Conservation (phyloP, 148 eudicot species). For the Persicaria tinctoria region DNA sequence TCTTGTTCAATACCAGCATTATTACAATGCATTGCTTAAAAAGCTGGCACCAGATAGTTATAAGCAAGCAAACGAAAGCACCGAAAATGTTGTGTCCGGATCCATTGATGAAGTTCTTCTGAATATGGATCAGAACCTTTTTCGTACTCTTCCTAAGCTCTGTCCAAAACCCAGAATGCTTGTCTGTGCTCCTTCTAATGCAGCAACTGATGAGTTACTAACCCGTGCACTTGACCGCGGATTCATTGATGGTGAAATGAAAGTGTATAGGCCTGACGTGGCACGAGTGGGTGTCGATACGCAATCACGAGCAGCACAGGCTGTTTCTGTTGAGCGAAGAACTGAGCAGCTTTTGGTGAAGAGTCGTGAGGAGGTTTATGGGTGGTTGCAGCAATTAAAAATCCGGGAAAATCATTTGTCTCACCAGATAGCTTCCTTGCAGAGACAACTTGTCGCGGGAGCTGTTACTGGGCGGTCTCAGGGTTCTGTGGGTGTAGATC, state of each 20-base stretch:
- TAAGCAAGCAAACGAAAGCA: constrained; percentile 54
- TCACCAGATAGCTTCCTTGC: constrained; percentile 68
- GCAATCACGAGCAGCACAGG: constrained; percentile 95
- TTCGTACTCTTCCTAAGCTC: constrained; percentile 88
- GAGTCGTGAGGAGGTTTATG: constrained; percentile 66
- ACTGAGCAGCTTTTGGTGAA: constrained; percentile 75
- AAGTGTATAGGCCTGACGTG: constrained; percentile 89
- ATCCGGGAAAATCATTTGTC: constrained; percentile 65
- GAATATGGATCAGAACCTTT: constrained; percentile 93
- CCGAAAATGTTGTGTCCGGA: constrained; percentile 50
- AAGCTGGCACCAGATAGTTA: constrained; percentile 97
- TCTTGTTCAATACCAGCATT: constrained; percentile 95
- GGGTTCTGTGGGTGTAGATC: constrained; percentile 97
- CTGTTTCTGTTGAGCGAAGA: constrained; percentile 95
- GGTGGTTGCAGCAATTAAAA: constrained; percentile 72
- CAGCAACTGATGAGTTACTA: constrained; percentile 94
- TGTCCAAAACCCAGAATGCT: constrained; percentile 99
- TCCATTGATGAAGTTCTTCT: constrained; percentile 95
- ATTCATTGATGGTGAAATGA: constrained; percentile 97
- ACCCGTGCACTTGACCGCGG: constrained; percentile 96
- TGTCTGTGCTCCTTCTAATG: constrained; percentile 97
- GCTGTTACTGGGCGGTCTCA: constrained; percentile 83
- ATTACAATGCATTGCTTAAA: constrained; percentile 84
- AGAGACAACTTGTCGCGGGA: constrained; percentile 73
- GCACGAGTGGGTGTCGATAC: constrained; percentile 99